Evolutionary conservation across 208 protist genomes (phyloP), one percentile per base, ranked within the genome.

Genomic region (Phytomonas sp.): DNA sequence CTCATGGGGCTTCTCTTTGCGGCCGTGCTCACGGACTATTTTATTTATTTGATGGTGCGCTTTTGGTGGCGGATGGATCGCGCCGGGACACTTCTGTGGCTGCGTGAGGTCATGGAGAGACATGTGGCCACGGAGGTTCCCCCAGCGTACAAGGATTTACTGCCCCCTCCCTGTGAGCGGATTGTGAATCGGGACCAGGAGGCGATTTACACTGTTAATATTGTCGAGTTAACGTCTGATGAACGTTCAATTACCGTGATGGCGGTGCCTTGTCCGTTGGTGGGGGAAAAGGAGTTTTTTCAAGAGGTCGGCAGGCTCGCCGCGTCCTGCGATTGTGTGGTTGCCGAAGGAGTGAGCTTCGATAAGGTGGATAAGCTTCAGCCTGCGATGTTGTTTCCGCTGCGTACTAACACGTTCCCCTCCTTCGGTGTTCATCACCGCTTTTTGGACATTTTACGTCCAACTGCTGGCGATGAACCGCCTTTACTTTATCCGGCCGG

Each of bases 401-500:
- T 93, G 52, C 84, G 87, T 63, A 77, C 79, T n/a, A 72, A 92
- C 75, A 94, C 88, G 1, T 96, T 96, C 59, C 82, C 87, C 32
- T 80, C 82, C 0, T 67, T 96, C 11, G 87, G 83, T 1, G 68
- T 93, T 64, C 88, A 94, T 52, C 88, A 94, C 71, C 80, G 87
- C 65, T 94, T 88, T 70, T 76, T 93, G 37, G 85, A 92, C 65
- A 84, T 96, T 42, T 29, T 96, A 12, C 83, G 26, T 67, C 6
- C 31, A 29, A 49, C 4, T 67, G 49, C 14, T 29, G 26, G 60
- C 0, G 63, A 63, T 0, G 88, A 93, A 70, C 91, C 91, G 29
- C 91, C 91, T 8, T 82, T 92, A 77, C 76, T 96, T 52, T 94
- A 85, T 69, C 88, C 91, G 19, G 87, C 77, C 1, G 87, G 80